Percentiles rank a stretch among this genome's conserved stretches.
phyloP scores from a whole-genome alignment of 345 rosid genomes.

The Eucalyptus paniculata region DNA sequence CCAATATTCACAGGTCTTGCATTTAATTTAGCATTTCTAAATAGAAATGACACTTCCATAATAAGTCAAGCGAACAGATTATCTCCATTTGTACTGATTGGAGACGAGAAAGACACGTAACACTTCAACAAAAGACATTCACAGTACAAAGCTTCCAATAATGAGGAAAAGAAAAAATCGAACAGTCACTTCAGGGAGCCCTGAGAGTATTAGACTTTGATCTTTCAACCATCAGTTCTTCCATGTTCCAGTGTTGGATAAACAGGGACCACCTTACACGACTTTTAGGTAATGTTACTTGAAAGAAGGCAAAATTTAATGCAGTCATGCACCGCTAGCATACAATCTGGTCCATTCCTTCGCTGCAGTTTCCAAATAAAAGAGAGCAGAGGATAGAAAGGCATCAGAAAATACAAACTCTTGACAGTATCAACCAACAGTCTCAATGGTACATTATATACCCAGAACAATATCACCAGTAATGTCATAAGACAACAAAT shows the following conservation, averaged over 20 bases:
- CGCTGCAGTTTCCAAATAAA: constrained; percentile 33
- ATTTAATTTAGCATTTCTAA: neutral
- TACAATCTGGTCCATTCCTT: constrained; percentile 97
- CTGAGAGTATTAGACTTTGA: constrained; percentile 6
- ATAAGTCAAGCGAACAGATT: neutral
- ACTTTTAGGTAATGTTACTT: neutral
- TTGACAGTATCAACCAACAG: neutral
- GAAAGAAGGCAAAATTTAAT: neutral
- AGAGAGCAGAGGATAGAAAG: neutral
- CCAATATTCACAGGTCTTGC: neutral
- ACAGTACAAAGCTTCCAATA: neutral
- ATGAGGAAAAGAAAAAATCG: neutral
- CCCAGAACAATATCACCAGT: neutral
- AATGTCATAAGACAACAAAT: neutral
- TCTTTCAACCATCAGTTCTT: constrained; percentile 21
- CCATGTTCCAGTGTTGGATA: constrained; percentile 12
- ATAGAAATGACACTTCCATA: neutral
- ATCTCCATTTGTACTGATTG: neutral
- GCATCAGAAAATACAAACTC: neutral
- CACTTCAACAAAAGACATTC: neutral
- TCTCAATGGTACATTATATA: neutral
- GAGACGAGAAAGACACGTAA: neutral
- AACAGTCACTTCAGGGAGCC: constrained; percentile 4
- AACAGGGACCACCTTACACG: neutral
- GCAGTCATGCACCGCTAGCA: constrained; percentile 68